Base-by-base conservation (phyloP, 805 yeast genomes). In the Lipomyces sp. region DNA sequence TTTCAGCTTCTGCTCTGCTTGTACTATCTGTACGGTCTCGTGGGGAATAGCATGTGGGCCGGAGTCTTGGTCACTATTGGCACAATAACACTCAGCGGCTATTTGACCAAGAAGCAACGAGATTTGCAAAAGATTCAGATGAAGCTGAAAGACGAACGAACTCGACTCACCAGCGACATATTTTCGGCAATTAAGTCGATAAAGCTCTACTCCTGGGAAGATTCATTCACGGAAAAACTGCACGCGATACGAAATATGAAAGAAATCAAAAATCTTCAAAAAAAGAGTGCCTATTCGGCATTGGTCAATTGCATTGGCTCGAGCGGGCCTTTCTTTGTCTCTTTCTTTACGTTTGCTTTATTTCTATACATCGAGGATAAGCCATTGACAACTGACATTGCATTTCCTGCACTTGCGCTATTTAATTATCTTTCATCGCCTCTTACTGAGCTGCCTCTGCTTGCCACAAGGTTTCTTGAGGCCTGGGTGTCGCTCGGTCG, bases 151-250 rank as follows among this genome's bases (percentile, higher is more conserved):
- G 98, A 93, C 70, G 85, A 83, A 66, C 82, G 99, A 73, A 86
- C 96, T 7, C 81, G 96, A 60, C 73, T 90, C 39, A 84, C 88
- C 48, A 82, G 86, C 55, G 97, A 91, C 66, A 85, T 91, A 49
- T 75, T 91, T 66, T 87, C 86, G 67, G 90, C 89, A 63, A 87
- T 93, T 67, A 91, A 89, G 71, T 87, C 96, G 10, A 74, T 93
- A 65, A 93, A 93, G 67, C 75, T 95, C 43, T 93, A 93, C 64
- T 95, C 95, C 2, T 93, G 99, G 99, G 99, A 95, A 70, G 71
- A 67, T 26, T 95, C 98, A 2, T 89, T 87, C 66, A 78, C 79
- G 63, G 77, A 75, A 26, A 84, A 84, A 61, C 74, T 95, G 51
- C 79, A 79, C 58, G 71, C 81, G 62, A 95, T 91, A 19, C 84